Evolutionary conservation across 2,329 filamentous ascomycete species (phyloP), one percentile per base, ranked within the genome.

Genomic region (Fusarium tricinctum): DNA sequence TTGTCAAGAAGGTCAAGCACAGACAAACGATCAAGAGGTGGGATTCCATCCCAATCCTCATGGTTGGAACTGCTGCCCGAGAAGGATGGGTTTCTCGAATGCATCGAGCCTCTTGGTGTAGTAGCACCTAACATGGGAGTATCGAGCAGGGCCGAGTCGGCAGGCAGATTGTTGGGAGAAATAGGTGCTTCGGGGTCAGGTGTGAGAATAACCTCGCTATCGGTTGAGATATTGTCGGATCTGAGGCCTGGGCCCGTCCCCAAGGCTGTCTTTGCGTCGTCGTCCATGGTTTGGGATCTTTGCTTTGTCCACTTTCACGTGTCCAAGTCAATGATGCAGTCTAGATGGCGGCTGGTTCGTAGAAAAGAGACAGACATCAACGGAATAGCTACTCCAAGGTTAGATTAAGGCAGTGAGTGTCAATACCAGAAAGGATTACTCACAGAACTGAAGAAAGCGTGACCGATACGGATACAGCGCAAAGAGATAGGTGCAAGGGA

Each of bases 1-100:
- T 97, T 98, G 80, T 97, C 95, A 70, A 99, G 87, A 48, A 99
- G 86, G 76, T 99, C 96, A 74, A 99, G 93, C 59, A 98, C 89
- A 39, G 92, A 94, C 54, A 99, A 84, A 51, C 93, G 92, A 78
- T 99, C 96, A 23, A 97, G 84, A 1, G 95, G 94, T 12, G 94
- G 93, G 66, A 97, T 92, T 22, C 89, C 85, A 66, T 97, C 93
- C 87, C 92, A 96, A 76, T 95, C 93, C 73, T 96, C 92, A 58
- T 96, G 92, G 74, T 93, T 93, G n/a, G 89, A 91, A 78, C 90
- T 93, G 79, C 90, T 93, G 48, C 88, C 90, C n/a, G 92, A 94
- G 78, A 94, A 94, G 17, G 94, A 97, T 17, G 87, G 85, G 56
- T 92, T 91, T 61, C 94, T 88, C 9, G 94, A 97, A 47, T 94